phyloP scores from a whole-genome alignment of 805 yeast genomes.

The Candida nitratophila region DNA sequence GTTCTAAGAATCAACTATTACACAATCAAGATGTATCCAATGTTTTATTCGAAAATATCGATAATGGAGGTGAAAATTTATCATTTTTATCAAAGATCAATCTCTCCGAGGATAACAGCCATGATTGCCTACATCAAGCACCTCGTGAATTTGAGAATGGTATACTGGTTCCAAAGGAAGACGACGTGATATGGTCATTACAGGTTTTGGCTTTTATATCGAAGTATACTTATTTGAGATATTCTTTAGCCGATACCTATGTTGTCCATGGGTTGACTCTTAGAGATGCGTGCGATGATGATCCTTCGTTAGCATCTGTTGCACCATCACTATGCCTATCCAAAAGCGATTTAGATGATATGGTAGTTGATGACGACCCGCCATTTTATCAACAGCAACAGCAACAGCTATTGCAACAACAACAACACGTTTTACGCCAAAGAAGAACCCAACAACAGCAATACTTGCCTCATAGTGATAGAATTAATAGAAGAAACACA shows the following conservation, averaged over 20 bases:
- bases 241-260: conserved; percentile 66
- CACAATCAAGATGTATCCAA: conserved; percentile 22
- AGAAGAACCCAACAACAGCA: not conserved
- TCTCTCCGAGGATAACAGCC: not conserved
- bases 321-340: not conserved
- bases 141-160: conserved; percentile 61
- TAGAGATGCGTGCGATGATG: conserved; percentile 21
- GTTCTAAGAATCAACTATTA: conserved; percentile 19
- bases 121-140: conserved; percentile 5
- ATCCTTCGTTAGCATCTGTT: conserved; percentile 14
- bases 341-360: not conserved
- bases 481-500: not conserved
- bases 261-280: conserved; percentile 65
- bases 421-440: not conserved
- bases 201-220: conserved; percentile 91
- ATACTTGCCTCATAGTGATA: not conserved
- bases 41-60: conserved; percentile 16
- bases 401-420: not conserved
- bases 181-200: conserved; percentile 89
- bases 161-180: conserved; percentile 80
- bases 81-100: conserved; percentile 6
- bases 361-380: not conserved
- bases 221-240: conserved; percentile 77
- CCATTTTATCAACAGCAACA: not conserved
- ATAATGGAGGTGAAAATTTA: conserved; percentile 8